Evolutionary conservation across 1,284 basidiomycete genomes (phyloP).

Genomic region (Trametes sp.): DNA sequence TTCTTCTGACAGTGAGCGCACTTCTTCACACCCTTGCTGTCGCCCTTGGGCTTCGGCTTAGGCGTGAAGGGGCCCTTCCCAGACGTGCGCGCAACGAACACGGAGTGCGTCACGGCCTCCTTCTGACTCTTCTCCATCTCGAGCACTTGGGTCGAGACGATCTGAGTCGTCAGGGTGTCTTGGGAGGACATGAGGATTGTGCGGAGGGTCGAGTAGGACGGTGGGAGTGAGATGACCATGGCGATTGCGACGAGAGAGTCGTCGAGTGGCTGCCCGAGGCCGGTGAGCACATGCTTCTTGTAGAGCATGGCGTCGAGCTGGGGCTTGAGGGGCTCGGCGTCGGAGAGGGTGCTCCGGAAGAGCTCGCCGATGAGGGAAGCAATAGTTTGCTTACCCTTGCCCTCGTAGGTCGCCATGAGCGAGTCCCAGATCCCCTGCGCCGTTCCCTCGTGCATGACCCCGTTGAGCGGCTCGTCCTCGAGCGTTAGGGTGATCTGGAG

Average conservation of each 20-base stretch:
- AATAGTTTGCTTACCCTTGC: conserved; percentile 32
- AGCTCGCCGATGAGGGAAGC: conserved; percentile 33
- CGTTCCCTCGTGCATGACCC: conserved; percentile 22
- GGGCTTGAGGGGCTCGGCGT: conserved; percentile 26
- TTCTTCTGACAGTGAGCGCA: conserved; percentile 30
- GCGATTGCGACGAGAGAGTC: conserved; percentile 21
- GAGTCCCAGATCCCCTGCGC: conserved; percentile 27
- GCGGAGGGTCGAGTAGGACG: conserved; percentile 31
- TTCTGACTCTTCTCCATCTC: neutral
- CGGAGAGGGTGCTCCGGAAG: conserved; percentile 31
- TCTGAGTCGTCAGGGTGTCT: conserved; percentile 20
- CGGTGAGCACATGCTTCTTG: conserved; percentile 23
- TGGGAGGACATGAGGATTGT: conserved; percentile 30
- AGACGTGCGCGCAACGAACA: neutral
- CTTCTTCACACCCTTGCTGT: conserved; percentile 11
- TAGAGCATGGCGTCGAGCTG: conserved; percentile 33
- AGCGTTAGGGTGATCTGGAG: conserved; percentile 34
- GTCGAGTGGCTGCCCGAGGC: neutral
- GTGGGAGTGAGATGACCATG: conserved; percentile 33
- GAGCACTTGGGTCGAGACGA: conserved; percentile 18
- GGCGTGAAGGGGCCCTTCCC: neutral
- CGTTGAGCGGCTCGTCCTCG: conserved; percentile 31
- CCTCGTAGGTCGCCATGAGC: conserved; percentile 26
- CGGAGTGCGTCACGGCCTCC: neutral
- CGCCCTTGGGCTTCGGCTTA: neutral